phyloP scores from a whole-genome alignment of 1,284 basidiomycete genomes.

The Ceratobasidium sp. region DNA sequence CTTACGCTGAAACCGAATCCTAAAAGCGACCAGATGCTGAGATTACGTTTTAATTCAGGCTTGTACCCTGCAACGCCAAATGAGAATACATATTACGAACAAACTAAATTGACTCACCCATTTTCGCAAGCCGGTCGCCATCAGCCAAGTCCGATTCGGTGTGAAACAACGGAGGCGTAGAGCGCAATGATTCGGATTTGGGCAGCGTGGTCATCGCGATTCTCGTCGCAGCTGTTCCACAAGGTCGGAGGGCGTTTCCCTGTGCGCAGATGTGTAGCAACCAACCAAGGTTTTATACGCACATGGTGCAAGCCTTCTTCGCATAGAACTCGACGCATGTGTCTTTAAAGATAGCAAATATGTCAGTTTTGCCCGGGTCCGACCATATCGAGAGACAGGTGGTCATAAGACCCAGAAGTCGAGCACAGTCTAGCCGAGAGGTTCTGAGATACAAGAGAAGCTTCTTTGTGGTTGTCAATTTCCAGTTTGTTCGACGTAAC shows the following conservation, averaged over 20 bases:
- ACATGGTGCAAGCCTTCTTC: conserved; percentile 7
- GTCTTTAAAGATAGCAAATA: not conserved
- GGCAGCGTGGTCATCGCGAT: not conserved
- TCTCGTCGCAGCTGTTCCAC: not conserved
- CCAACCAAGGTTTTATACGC: conserved; percentile 7
- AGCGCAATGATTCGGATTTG: conserved; percentile 1
- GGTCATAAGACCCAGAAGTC: not conserved
- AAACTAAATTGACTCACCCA: conserved; percentile 22
- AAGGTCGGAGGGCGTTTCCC: not conserved
- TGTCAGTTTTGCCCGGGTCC: not conserved
- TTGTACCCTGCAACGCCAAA: conserved; percentile 9
- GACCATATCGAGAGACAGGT: not conserved
- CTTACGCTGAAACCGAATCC: conserved; percentile 30
- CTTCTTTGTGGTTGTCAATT: not conserved
- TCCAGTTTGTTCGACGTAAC: not conserved
- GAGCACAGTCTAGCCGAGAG: conserved; percentile 5
- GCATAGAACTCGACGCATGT: not conserved
- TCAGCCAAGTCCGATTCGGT: conserved; percentile 12
- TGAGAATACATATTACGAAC: no score
- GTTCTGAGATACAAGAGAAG: not conserved
- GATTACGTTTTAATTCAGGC: conserved; percentile 29
- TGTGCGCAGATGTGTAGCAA: not conserved
- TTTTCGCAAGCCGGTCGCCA: conserved; percentile 26
- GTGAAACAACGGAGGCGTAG: not conserved
- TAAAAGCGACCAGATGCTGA: conserved; percentile 35